Evolutionary conservation across 352 stramenopile genomes (phyloP).

Genomic region (Globisporangium carolinianum): DNA sequence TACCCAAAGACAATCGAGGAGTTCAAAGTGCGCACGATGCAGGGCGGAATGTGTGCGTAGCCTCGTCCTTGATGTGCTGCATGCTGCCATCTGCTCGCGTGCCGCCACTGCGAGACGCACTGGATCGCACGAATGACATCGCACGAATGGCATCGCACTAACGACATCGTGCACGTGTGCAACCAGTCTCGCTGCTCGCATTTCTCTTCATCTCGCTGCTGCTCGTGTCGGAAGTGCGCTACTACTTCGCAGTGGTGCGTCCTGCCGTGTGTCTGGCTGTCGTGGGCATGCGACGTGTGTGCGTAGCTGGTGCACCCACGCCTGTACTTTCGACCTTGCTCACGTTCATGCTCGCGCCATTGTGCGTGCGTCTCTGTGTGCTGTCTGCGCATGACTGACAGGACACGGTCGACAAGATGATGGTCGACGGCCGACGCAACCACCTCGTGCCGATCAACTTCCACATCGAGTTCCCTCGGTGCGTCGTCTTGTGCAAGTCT

Average conservation of each 20-base stretch:
- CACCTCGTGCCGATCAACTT: slow-evolving; percentile 71
- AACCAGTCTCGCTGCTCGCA: slow-evolving; percentile 61
- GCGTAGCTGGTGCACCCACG: not conserved
- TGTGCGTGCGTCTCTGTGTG: too few species aligned
- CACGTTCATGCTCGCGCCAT: not conserved
- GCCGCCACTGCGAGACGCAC: not conserved
- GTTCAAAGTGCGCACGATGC: slow-evolving; percentile 83
- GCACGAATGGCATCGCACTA: too few species aligned
- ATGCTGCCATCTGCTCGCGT: too few species aligned
- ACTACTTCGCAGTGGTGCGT: slow-evolving; percentile 58
- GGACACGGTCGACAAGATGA: slow-evolving; percentile 84
- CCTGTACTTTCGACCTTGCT: not conserved
- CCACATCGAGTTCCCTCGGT: slow-evolving; percentile 73
- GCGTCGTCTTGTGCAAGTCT: not conserved
- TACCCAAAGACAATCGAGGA: slow-evolving; percentile 87
- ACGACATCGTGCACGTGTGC: not conserved
- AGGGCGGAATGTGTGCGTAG: slow-evolving; percentile 68
- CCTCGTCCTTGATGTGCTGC: not conserved
- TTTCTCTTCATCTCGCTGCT: slow-evolving; percentile 61
- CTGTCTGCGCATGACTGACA: slow-evolving; percentile 4
- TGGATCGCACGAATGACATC: too few species aligned
- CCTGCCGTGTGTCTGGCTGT: not conserved
- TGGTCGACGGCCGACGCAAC: slow-evolving; percentile 70
- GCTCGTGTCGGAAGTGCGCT: slow-evolving; percentile 66
- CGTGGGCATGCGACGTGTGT: too few species aligned